phyloP scores from a whole-genome alignment of 306 rosid genomes.

The Vicia faba region DNA sequence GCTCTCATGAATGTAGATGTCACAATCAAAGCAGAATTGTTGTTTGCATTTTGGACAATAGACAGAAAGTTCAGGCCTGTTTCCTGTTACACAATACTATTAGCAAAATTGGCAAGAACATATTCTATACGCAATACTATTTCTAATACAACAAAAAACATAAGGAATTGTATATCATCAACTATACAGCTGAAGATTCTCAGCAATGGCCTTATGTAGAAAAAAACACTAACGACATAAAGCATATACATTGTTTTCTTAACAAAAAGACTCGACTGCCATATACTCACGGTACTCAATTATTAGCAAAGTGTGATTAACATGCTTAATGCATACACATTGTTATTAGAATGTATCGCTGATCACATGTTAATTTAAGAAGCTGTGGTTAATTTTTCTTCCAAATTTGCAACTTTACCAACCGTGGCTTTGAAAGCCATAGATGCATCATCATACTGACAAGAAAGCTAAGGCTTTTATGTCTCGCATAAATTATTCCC shows the following conservation, averaged over 20 bases:
- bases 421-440: too few species aligned
- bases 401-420: too few species aligned
- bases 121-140: conserved; percentile 21
- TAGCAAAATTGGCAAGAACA: conserved; percentile 17
- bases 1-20: conserved; percentile 89
- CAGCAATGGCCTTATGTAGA: conserved; percentile 4
- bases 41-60: conserved; percentile 84
- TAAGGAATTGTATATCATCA: conserved; percentile 22
- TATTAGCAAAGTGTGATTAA: conserved; percentile 19
- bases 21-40: conserved; percentile 89
- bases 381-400: too few species aligned
- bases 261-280: neutral
- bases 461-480: conserved; percentile 26
- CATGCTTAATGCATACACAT: conserved; percentile 15
- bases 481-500: conserved; percentile 5
- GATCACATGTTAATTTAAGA: conserved; percentile 9
- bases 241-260: neutral
- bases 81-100: conserved; percentile 58
- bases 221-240: conserved; percentile 7
- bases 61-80: conserved; percentile 68
- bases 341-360: conserved; percentile 15
- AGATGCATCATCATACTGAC: conserved; percentile 19
- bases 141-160: conserved; percentile 20
- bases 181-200: conserved; percentile 17
- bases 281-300: neutral